Base-by-base conservation (phyloP, 768 basidiomycete genomes). In the Calvatia gigantea region DNA sequence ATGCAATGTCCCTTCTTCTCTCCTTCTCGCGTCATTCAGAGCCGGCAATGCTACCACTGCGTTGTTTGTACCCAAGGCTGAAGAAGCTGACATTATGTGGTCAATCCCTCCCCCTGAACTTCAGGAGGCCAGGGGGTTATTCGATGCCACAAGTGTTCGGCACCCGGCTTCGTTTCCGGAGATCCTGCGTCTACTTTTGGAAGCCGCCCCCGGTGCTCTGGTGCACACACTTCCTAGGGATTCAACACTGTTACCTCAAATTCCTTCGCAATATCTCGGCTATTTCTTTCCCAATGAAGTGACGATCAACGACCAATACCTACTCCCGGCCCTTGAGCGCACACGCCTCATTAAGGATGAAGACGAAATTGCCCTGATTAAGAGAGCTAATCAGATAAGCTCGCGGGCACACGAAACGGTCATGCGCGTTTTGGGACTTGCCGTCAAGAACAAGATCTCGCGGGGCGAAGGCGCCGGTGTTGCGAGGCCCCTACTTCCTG, bases 381-480 rank as follows among this genome's bases (percentile, higher is more conserved):
- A 78, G 52, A 81, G 80, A 50, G 96, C 96, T 0, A 94, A 91
- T 65, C 78, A 80, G 51, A 93, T 98, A 61, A 91, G 90, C 62
- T 92, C 90, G 0, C 78, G 86, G 2, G 96, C 96, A 4, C 96
- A 98, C 61, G 91, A 94, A 69, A 81, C 84, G 6, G 84, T 98
- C 47, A 98, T 98, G 96, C 79, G 91, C 6, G 86, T 96, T 7
- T 79, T 97, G 12, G 94, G 94, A 2, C 71, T 77, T 45, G 86
- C 85, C 3, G 88, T 88, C 17, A 81, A 82, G 49, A 79, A 79
- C 15, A 74, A 75, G 50, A 78, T 87, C 56, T 67, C 70, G 60
- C 72, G 70, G 32, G 80, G 67, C 14, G 69, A 72, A 11, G 80
- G 70, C 4, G 74, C 75, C 29, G 80, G 75, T 8, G 72, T 72